Base-by-base conservation (phyloP, 2,329 filamentous ascomycete species). In the Fusarium sp. region DNA sequence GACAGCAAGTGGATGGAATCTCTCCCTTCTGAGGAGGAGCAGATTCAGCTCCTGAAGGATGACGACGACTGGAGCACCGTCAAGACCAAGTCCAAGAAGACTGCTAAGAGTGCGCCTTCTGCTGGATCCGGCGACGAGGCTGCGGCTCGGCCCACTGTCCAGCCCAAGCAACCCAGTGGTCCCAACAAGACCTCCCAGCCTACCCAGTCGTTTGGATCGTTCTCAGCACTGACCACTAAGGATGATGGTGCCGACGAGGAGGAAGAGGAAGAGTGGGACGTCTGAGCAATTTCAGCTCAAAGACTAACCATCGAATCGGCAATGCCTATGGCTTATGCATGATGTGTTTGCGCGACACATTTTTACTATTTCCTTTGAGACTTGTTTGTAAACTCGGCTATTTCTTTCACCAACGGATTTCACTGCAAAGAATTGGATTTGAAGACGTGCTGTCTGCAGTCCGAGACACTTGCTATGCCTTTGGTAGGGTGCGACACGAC, bases 11-110 rank as follows among this genome's bases (percentile, higher is more conserved):
- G 83, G 82, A 77, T 81, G 26, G 77, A 82, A 6, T 78, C 80
- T 9, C 76, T 86, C 2, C 84, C 84, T 4, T 87, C 85, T 0
- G 85, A 88, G 73, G 85, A 88, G 73, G 83, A 88, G 74, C 85
- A 88, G 76, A 77, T 88, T 65, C 80, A 87, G 75, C 77, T 83
- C 72, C 78, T 86, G 52, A 82, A 82, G 67, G 77, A 77, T 26
- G 77, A 74, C 19, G 80, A 83, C 43, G 81, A 86, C 64, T 89
- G 87, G 86, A 86, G 78, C 73, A 86, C 86, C 29, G 87, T 89
- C 45, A 82, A 79, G 71, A 74, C 74, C 58, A 80, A 81, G 75
- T 73, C 78, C 64, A 78, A 80, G 76, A 78, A 78, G 70, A 72
- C 73, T 45, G 55, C 73, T 69, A 78, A 80, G 75, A 78, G 77